Evolutionary conservation across 2,329 filamentous ascomycete species (phyloP), one percentile per base, ranked within the genome.

Genomic region (Venturia oleaginea): DNA sequence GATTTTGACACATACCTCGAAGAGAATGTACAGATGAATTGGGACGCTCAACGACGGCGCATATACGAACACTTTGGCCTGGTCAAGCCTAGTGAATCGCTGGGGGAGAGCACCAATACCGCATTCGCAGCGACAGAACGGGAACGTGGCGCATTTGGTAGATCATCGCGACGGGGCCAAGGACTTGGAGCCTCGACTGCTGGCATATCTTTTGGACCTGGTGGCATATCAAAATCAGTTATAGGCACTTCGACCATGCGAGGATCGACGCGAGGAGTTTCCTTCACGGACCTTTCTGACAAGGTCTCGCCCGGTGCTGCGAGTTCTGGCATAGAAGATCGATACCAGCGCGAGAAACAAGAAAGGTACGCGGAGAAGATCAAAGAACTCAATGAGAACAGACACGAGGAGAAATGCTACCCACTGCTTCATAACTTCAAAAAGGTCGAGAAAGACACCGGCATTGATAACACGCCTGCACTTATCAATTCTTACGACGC

Each of bases 21-120:
- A 74, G 92, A 97, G 71, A 95, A 96, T 72, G 87, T 97, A 61
- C 91, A 92, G 37, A 88, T 96, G 80, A 92, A 97, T 74, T 97
- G 94, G 92, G 92, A 97, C 70, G 88, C 89, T 19, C 93, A 97
- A 78, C 88, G 93, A 67, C 91, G 90, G 75, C 87, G 87, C 68
- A 96, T 99, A 68, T 97, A 97, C 76, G 87, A 96, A 71, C 94
- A 99, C 76, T 97, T 99, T 75, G 94, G 94, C 17, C 88, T 99
- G 19, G 81, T 79, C 54, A 79, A 76, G 67, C 78, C 73, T 24
- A 68, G 70, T 4, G 68, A 69, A 17, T 22, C n/a, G 10, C 17
- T 74, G 67, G 74, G 71, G 60, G 76, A 76, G 63, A 74, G 76
- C 27, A 69, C 75, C 67, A 72, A 72, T 24, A 73, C 72, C 38